phyloP scores from a whole-genome alignment of 164 flowering plant genomes.

The Taxillus chinensis region DNA sequence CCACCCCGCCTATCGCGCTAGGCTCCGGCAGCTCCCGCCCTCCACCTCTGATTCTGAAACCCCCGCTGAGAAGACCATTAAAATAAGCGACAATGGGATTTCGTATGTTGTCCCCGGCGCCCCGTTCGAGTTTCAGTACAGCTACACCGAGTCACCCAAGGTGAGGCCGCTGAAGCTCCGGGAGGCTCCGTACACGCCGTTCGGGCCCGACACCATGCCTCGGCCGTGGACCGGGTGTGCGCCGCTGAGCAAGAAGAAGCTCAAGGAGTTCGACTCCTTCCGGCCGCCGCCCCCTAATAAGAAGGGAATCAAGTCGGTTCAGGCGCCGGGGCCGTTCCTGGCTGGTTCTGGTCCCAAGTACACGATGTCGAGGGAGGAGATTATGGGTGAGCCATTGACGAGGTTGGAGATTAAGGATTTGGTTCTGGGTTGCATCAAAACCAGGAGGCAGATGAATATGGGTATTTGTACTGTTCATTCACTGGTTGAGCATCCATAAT shows the following conservation, averaged over 20 bases:
- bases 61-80: slow-evolving; percentile 7
- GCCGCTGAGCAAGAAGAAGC: slow-evolving; percentile 61
- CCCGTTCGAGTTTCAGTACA: slow-evolving; percentile 71
- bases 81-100: slow-evolving; percentile 41
- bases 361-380: slow-evolving; percentile 54
- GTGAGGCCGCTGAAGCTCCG: slow-evolving; percentile 45
- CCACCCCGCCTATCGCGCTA: slow-evolving; percentile 25
- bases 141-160: slow-evolving; percentile 75
- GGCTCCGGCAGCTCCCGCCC: background rate
- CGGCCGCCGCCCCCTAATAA: slow-evolving; percentile 56
- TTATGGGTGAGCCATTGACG: slow-evolving; percentile 77
- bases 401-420: slow-evolving; percentile 46
- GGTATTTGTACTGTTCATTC: slow-evolving; percentile 24
- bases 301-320: slow-evolving; percentile 89
- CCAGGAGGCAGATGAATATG: slow-evolving; percentile 54
- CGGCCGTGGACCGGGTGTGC: slow-evolving; percentile 64
- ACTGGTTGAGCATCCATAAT: background rate
- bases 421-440: slow-evolving; percentile 26
- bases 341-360: slow-evolving; percentile 69
- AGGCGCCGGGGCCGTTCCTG: slow-evolving; percentile 78
- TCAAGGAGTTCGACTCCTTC: slow-evolving; percentile 65
- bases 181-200: slow-evolving; percentile 47
- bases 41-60: background rate
- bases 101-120: slow-evolving; percentile 57
- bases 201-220: slow-evolving; percentile 47